Percentiles rank a stretch among this genome's conserved stretches.
phyloP scores from a whole-genome alignment of 2,329 filamentous ascomycete genomes.

The Thermothelomyces thermophilus region DNA sequence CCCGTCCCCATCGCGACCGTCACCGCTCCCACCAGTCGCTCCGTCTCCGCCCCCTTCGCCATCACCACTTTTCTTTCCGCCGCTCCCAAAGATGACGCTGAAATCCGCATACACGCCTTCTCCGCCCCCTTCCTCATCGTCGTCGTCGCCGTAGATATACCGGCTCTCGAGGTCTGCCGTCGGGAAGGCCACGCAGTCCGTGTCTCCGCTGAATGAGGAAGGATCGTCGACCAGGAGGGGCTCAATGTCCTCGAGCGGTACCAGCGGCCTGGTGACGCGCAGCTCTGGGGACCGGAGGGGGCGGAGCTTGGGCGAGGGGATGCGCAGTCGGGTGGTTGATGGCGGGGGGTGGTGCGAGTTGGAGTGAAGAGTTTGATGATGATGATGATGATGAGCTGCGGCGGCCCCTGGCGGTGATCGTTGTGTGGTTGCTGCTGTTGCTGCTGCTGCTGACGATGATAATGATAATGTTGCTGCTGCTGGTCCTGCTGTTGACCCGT shows the following conservation, averaged over 20 bases:
- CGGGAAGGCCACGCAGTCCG: slow-evolving; percentile 41
- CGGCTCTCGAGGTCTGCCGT: slow-evolving; percentile 39
- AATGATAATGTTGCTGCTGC: too few species aligned
- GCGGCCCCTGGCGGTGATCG: neutral
- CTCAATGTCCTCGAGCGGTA: slow-evolving; percentile 19
- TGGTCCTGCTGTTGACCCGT: neutral
- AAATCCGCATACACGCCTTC: slow-evolving; percentile 47
- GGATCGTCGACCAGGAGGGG: slow-evolving; percentile 27
- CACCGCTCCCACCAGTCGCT: slow-evolving; percentile 20
- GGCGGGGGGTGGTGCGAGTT: neutral
- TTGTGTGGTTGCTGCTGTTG: neutral
- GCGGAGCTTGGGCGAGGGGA: slow-evolving; percentile 20
- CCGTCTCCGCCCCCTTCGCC: slow-evolving; percentile 33
- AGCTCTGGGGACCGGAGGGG: slow-evolving; percentile 33
- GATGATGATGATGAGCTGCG: neutral
- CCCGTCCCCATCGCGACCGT: slow-evolving; percentile 21
- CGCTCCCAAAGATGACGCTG: slow-evolving; percentile 42
- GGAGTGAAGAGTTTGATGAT: neutral
- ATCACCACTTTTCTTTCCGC: slow-evolving; percentile 24
- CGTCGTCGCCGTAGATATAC: slow-evolving; percentile 36
- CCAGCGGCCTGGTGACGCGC: slow-evolving; percentile 14
- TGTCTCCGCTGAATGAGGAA: slow-evolving; percentile 31
- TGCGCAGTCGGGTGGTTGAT: slow-evolving; percentile 7
- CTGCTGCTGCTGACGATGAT: neutral
- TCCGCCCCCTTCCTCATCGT: slow-evolving; percentile 36